Percentiles rank a stretch among this genome's conserved stretches.
Evolutionary conservation across 1,284 basidiomycete species (phyloP).

Genomic region (Trichosporon coremiiforme): DNA sequence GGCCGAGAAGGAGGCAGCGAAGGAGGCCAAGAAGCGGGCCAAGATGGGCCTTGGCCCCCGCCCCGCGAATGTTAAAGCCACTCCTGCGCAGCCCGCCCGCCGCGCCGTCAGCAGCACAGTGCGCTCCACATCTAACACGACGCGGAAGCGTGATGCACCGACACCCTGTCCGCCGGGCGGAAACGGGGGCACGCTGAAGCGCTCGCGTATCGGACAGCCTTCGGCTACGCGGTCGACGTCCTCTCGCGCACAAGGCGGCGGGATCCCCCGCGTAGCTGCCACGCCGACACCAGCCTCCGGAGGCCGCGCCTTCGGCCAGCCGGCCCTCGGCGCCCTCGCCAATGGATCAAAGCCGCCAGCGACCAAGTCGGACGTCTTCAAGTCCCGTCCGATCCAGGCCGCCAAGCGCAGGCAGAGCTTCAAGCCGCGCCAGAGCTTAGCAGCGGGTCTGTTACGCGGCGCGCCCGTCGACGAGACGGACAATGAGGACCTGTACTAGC

Average conservation of each 20-base stretch:
- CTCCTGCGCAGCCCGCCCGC: constrained; percentile 24
- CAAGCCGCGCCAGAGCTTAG: constrained; percentile 41
- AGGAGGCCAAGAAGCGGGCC: constrained; percentile 67
- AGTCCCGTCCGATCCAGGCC: neutral
- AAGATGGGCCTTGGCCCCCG: constrained; percentile 32
- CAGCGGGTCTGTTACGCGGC: constrained; percentile 24
- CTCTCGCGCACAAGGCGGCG: constrained; percentile 13
- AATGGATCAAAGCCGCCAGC: constrained; percentile 13
- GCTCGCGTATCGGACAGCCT: constrained; percentile 22
- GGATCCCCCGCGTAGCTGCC: constrained; percentile 15
- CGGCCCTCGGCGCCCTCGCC: constrained; percentile 21
- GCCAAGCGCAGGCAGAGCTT: constrained; percentile 64
- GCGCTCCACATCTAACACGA: constrained; percentile 9
- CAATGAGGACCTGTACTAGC: constrained; percentile 33
- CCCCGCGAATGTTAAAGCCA: constrained; percentile 33
- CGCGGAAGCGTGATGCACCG: constrained; percentile 45
- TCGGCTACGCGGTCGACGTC: neutral
- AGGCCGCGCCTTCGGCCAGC: constrained; percentile 24
- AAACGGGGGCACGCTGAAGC: constrained; percentile 23
- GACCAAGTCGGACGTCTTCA: neutral
- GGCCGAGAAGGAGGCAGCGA: constrained; percentile 65
- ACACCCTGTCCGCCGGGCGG: constrained; percentile 36
- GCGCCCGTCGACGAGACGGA: constrained; percentile 12
- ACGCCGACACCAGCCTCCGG: constrained; percentile 19
- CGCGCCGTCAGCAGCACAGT: neutral